Evolutionary conservation across 495 filamentous ascomycete species (phyloP).

Genomic region (Penicillium roqueforti): DNA sequence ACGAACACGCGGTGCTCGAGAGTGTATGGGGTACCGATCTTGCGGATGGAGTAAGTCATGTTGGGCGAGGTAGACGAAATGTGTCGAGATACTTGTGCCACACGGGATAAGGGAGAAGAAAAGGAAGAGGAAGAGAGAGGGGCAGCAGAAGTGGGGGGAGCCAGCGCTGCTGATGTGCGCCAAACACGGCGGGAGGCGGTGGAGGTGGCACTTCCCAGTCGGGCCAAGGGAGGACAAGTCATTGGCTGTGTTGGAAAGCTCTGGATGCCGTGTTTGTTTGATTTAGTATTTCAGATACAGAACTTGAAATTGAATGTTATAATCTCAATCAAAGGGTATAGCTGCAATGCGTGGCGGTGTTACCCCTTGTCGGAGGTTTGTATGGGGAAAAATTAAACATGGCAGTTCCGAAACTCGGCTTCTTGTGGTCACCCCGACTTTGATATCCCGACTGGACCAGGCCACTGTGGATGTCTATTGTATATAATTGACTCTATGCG

Average conservation of each 20-base stretch:
- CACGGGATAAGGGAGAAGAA: slow-evolving; percentile 33
- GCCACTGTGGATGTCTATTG: background rate
- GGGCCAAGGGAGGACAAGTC: slow-evolving; percentile 35
- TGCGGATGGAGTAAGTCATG: slow-evolving; percentile 66
- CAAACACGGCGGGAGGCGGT: slow-evolving; percentile 37
- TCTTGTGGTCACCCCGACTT: background rate
- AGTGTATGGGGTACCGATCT: slow-evolving; percentile 85
- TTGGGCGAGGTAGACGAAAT: slow-evolving; percentile 28
- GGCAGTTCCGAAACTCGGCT: slow-evolving; percentile 6
- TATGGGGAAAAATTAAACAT: background rate
- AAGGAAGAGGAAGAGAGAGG: slow-evolving; percentile 36
- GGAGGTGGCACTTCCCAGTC: slow-evolving; percentile 34
- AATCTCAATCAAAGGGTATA: background rate
- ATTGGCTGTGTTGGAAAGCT: slow-evolving; percentile 20
- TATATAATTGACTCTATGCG: too few species aligned
- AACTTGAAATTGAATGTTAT: background rate
- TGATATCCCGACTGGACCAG: slow-evolving; percentile 2
- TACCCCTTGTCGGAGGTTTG: background rate
- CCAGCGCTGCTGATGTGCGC: slow-evolving; percentile 42
- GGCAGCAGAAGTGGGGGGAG: slow-evolving; percentile 43
- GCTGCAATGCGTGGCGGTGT: background rate
- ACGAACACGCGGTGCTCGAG: slow-evolving; percentile 96
- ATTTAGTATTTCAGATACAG: slow-evolving; percentile 2
- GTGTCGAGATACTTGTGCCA: slow-evolving; percentile 27
- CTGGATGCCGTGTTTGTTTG: background rate